Evolutionary conservation across 2,329 filamentous ascomycete species (phyloP), one percentile per base, ranked within the genome.

Genomic region (Trichoderma oligosporum): DNA sequence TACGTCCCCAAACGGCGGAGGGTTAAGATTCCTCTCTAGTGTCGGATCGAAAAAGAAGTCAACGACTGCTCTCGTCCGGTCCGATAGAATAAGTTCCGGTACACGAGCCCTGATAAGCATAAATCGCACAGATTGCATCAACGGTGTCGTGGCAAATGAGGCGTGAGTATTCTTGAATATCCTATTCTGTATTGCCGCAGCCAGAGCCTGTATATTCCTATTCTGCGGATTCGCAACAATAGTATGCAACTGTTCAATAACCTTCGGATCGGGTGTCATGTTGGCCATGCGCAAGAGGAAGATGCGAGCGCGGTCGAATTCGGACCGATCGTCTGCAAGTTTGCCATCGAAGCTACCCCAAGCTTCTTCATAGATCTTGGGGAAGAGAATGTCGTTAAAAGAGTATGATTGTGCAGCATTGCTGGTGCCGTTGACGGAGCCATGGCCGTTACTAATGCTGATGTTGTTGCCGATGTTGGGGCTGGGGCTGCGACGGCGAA

Each of bases 41-140:
- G 68, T 66, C 8, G 70, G 67, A 52, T 73, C 70, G 55, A 72
- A 72, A 60, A 70, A 73, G 61, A 73, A 73, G 58, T 71, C 68
- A 14, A 70, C 59, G n/a, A 70, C 63, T 11, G 60, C 55, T 9
- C 61, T 58, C 8, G 65, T 62, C 14, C 62, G 61, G 7, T 69
- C 65, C 11, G 63, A 62, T 20, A 62, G 61, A 7, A 65, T 63
- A 16, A 57, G 51, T 16, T 66, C 60, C 12, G 64, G 63, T 1
- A 68, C 60, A 7, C 58, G 57, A 6, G 66, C 62, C 62, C 68
- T 71, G 63, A 72, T 63, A 5, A 71, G 61, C 61, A 73, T 67
- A 58, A 71, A 73, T 8, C 70, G 70, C 35, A 72, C 60, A 20
- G 66, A 65, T 53, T 72, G 70, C 18, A 72, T 60, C 14, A 73